Percentiles rank a stretch among this genome's conserved stretches.
phyloP scores from a whole-genome alignment of 108 stramenopile genomes.

The Stephanodiscus minutulus region DNA sequence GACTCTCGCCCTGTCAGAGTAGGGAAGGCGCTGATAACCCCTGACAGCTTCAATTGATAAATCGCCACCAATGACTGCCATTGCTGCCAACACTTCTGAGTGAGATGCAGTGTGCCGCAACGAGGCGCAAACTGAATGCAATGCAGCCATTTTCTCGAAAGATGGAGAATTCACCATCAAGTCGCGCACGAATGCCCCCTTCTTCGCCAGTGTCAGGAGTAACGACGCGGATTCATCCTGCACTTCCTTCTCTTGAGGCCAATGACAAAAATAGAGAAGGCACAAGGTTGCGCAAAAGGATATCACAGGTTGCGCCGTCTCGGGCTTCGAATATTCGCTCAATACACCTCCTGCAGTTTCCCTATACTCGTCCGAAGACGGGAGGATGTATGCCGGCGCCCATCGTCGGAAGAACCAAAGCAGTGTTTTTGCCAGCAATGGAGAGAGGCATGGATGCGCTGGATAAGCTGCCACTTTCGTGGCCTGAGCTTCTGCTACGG shows the following conservation, averaged over 20 bases:
- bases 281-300: slow-evolving; percentile 72
- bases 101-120: slow-evolving; percentile 60
- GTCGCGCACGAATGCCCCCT: slow-evolving; percentile 52
- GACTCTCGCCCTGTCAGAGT: slow-evolving; percentile 61
- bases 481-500: slow-evolving; percentile 74
- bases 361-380: slow-evolving; percentile 51
- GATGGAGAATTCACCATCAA: slow-evolving; percentile 60
- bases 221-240: slow-evolving; percentile 63
- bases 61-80: slow-evolving; percentile 42
- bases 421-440: slow-evolving; percentile 74
- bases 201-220: slow-evolving; percentile 61
- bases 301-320: slow-evolving; percentile 58
- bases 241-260: slow-evolving; percentile 84
- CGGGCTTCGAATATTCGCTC: slow-evolving; percentile 59
- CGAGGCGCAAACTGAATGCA: slow-evolving; percentile 69
- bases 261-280: slow-evolving; percentile 79
- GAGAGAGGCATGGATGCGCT: slow-evolving; percentile 64
- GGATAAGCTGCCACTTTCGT: slow-evolving; percentile 63
- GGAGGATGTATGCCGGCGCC: slow-evolving; percentile 77
- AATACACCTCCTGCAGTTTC: slow-evolving; percentile 55
- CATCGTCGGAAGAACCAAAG: slow-evolving; percentile 81
- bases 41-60: slow-evolving; percentile 50
- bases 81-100: slow-evolving; percentile 52
- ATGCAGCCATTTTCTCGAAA: slow-evolving; percentile 63
- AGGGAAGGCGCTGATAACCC: slow-evolving; percentile 80